Percentiles rank a stretch among this genome's conserved stretches.
These are phyloP conservation scores for Sphaerobolus stellatus DNA, from an alignment of 1,284 basidiomycete genomes.

Conservation along the genomic window DNA sequence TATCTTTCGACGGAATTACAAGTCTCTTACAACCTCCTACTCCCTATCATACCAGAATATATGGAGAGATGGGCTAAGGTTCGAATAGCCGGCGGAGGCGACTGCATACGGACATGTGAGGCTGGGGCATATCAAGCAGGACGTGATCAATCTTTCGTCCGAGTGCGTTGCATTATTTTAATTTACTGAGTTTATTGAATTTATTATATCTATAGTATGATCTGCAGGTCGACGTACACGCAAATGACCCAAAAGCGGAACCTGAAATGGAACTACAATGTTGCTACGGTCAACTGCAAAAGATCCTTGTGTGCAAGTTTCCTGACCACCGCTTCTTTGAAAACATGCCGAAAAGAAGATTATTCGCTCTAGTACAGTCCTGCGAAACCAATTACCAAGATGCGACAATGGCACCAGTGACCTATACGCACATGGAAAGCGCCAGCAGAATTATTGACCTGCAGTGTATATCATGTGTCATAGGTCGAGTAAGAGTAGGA, in stretches of 20 bases:
- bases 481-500: constrained; percentile 1
- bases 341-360: neutral
- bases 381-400: neutral
- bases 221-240: neutral
- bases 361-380: neutral
- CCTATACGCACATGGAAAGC: neutral
- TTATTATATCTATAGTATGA: neutral
- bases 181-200: neutral
- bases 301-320: neutral
- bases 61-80: neutral
- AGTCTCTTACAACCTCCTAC: neutral
- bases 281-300: constrained; percentile 4
- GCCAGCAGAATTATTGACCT: constrained; percentile 1
- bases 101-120: neutral
- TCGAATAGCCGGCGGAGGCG: neutral
- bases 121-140: neutral
- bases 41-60: neutral
- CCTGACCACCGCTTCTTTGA: neutral
- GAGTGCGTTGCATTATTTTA: neutral
- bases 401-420: neutral
- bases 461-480: neutral
- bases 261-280: neutral
- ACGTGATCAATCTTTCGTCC: constrained; percentile 1
- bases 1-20: neutral
- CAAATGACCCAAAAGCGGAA: neutral